phyloP scores from a whole-genome alignment of 208 protist genomes.

The Novymonas esmeraldas region DNA sequence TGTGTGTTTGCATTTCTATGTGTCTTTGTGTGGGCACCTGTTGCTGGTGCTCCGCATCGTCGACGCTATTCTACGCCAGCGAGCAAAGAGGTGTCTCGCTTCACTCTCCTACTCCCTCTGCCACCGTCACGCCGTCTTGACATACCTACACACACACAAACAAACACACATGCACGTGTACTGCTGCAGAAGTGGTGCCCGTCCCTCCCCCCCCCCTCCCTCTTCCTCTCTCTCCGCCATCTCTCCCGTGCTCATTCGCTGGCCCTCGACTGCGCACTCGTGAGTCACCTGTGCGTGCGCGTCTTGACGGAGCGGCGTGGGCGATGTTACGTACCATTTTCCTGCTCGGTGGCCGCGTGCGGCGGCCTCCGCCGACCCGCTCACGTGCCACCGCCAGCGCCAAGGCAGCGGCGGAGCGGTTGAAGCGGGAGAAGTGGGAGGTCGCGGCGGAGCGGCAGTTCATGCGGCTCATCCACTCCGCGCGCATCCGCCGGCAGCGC shows the following conservation, averaged over 20 bases:
- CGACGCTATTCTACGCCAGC: too few species aligned
- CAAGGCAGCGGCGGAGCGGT: neutral
- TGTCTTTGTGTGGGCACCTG: too few species aligned
- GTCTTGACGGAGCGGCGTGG: neutral
- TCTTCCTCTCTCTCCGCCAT: neutral
- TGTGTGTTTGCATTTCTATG: too few species aligned
- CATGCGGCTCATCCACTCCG: neutral
- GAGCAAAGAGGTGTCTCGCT: too few species aligned
- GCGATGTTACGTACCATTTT: constrained; percentile 1
- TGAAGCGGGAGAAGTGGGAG: neutral
- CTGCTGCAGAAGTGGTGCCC: neutral
- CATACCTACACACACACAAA: too few species aligned
- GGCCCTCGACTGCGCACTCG: too few species aligned
- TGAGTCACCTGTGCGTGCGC: neutral
- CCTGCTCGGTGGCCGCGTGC: constrained; percentile 3
- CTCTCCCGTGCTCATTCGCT: too few species aligned
- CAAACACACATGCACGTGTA: neutral
- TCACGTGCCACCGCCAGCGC: neutral
- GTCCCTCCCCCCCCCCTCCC: neutral
- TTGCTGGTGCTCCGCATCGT: too few species aligned
- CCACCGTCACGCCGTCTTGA: too few species aligned
- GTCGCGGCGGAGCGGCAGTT: constrained; percentile 12
- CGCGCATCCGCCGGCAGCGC: constrained; percentile 7
- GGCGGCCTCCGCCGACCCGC: neutral
- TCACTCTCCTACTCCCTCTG: too few species aligned